Evolutionary conservation across 768 basidiomycete genomes (phyloP).

Genomic region (Naganishia friedmannii): DNA sequence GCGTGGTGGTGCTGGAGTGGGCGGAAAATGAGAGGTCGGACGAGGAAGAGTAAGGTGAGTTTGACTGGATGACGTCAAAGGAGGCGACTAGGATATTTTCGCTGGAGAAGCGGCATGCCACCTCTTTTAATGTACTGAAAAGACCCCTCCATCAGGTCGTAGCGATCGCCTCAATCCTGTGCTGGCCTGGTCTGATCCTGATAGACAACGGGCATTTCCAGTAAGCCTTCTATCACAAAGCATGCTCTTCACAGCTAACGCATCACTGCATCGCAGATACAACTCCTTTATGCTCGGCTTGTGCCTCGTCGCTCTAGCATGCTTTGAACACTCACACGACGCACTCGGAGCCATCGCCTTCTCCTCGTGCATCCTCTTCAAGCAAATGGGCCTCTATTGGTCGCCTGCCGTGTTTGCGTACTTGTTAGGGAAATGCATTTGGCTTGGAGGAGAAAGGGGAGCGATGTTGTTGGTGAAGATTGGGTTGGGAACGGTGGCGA

Average conservation of each 20-base stretch:
- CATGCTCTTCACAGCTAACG: conserved; percentile 28
- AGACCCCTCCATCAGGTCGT: conserved; percentile 57
- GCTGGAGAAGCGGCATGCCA: not conserved
- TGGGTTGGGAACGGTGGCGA: conserved; percentile 60
- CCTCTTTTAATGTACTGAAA: not conserved
- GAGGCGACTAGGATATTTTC: not conserved
- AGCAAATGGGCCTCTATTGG: conserved; percentile 95
- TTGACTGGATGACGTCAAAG: not conserved
- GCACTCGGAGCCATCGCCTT: conserved; percentile 73
- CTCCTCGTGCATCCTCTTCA: conserved; percentile 81
- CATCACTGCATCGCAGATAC: conserved; percentile 53
- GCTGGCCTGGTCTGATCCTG: conserved; percentile 78
- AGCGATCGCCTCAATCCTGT: conserved; percentile 67
- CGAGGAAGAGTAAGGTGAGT: conserved; percentile 71
- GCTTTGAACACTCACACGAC: conserved; percentile 69
- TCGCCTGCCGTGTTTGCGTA: conserved; percentile 89
- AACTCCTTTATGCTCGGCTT: conserved; percentile 88
- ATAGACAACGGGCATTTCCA: conserved; percentile 94
- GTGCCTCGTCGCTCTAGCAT: conserved; percentile 57
- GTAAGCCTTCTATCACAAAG: conserved; percentile 34
- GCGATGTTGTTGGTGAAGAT: conserved; percentile 71
- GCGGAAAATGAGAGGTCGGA: conserved; percentile 63
- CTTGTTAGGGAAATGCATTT: conserved; percentile 81
- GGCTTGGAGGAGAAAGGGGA: conserved; percentile 67
- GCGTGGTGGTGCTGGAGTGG: conserved; percentile 63